Evolutionary conservation across 805 yeast species (phyloP).

Genomic region (Candida takata): DNA sequence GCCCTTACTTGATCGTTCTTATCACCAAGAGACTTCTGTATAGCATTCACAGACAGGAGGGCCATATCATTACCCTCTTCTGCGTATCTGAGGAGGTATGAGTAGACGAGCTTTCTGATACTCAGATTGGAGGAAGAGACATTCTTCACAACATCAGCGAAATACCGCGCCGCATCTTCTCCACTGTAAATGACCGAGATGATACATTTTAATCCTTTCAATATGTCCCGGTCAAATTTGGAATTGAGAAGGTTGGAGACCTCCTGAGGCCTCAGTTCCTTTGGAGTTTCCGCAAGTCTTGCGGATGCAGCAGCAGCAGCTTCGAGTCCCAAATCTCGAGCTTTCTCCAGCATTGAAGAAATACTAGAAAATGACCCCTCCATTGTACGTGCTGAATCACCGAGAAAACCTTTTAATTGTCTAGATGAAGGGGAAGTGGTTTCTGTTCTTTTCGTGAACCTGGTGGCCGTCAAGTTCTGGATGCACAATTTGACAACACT

Average conservation of each 20-base stretch:
- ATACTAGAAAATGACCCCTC: conserved; percentile 53
- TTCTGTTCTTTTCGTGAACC: no score
- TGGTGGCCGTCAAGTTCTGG: no score
- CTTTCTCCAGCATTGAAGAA: conserved; percentile 71
- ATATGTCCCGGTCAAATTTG: conserved; percentile 55
- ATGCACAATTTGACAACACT: no score
- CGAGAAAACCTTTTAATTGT: no score
- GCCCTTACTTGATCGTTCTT: conserved; percentile 62
- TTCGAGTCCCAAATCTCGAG: conserved; percentile 69
- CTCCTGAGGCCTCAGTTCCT: conserved; percentile 53
- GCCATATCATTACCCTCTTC: conserved; percentile 87
- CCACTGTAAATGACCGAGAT: conserved; percentile 37
- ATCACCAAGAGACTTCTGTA: conserved; percentile 76
- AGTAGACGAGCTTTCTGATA: conserved; percentile 68
- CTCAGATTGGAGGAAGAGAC: conserved; percentile 60
- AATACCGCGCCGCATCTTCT: conserved; percentile 35
- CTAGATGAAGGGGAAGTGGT: no score
- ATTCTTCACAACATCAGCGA: conserved; percentile 87
- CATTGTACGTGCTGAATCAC: no score
- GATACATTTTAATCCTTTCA: conserved; percentile 53
- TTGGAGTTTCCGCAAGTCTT: conserved; percentile 54
- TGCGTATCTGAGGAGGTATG: conserved; percentile 69
- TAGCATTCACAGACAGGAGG: conserved; percentile 79
- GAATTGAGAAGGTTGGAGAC: conserved; percentile 62
- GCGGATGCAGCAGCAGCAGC: conserved; percentile 78